Evolutionary conservation across 2,329 filamentous ascomycete species (phyloP), one percentile per base, ranked within the genome.

Genomic region (Aspergillus caelatus): DNA sequence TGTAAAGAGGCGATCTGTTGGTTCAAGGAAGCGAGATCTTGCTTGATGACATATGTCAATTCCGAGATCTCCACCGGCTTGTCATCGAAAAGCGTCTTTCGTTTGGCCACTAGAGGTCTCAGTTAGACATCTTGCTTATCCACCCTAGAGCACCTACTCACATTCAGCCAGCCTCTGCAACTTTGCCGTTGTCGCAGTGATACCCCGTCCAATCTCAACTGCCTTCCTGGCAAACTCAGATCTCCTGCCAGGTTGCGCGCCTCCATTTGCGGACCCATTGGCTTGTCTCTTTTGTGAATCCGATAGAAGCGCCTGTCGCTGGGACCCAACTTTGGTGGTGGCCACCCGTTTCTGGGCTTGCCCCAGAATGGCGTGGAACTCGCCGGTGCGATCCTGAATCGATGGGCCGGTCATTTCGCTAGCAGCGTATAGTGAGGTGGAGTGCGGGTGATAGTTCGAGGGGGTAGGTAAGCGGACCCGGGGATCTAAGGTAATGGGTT

Each of bases 41-140:
- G 94, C 82, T 98, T 98, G 84, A 98, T 97, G 75, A 98, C 91
- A 74, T 94, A 97, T 9, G 94, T 97, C 77, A 97, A 88, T 79
- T 98, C 93, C 78, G 95, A 95, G 78, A 98, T 97, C 80, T 99
- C 95, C 61, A 97, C 92, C 0, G 95, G 93, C 76, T 92, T 88
- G 81, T 99, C 95, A 78, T 99, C 95, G 77, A 99, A 99, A 50
- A 99, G 88, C 11, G 95, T 97, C 80, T 97, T 96, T 74, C 94
- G 89, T 79, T 93, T 94, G n/a, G 95, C 95, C 75, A 99, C 89
- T 91, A 58, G 26, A 58, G 57, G 28, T 14, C 28, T 21, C 9
- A 19, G 34, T 60, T 58, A 60, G 48, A 28, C 52, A 23, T n/a
- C 10, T 36, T 63, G 60, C 16, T 8, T 39, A 58, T 10, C 34